These are phyloP conservation scores for Gymnopilus junonius DNA, from an alignment of 768 basidiomycete genomes.

Conservation along the genomic window DNA sequence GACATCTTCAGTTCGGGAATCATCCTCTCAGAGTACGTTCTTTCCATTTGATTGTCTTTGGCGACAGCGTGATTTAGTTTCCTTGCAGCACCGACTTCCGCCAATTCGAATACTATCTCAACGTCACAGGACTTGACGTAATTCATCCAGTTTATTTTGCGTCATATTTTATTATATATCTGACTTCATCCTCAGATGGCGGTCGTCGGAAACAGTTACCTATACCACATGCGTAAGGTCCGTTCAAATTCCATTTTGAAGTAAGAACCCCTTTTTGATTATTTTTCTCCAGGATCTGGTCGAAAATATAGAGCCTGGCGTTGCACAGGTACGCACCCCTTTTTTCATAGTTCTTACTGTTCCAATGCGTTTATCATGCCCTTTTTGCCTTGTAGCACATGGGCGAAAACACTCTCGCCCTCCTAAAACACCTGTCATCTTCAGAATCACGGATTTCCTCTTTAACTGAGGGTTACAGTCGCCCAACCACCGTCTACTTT, in stretches of 20 bases:
- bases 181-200: slow-evolving; percentile 67
- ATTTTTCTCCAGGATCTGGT: slow-evolving; percentile 62
- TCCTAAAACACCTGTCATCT: slow-evolving; percentile 76
- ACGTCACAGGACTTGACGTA: slow-evolving; percentile 91
- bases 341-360: background rate
- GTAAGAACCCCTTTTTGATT: background rate
- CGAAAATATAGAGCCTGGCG: slow-evolving; percentile 83
- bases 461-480: slow-evolving; percentile 52
- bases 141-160: slow-evolving; percentile 25
- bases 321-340: slow-evolving; percentile 53
- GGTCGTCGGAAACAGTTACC: slow-evolving; percentile 87
- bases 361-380: slow-evolving; percentile 3
- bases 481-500: slow-evolving; percentile 79
- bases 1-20: slow-evolving; percentile 94
- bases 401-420: slow-evolving; percentile 84
- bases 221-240: slow-evolving; percentile 92
- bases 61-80: background rate
- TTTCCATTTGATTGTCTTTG: background rate
- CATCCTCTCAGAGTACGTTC: slow-evolving; percentile 83
- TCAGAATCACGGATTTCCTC: slow-evolving; percentile 69
- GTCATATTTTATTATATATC: background rate
- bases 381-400: slow-evolving; percentile 68
- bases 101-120: slow-evolving; percentile 89
- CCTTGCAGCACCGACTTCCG: slow-evolving; percentile 85
- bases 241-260: background rate